Base-by-base conservation (phyloP, 176 grass and related monocot species). In the Musa troglodytarum region DNA sequence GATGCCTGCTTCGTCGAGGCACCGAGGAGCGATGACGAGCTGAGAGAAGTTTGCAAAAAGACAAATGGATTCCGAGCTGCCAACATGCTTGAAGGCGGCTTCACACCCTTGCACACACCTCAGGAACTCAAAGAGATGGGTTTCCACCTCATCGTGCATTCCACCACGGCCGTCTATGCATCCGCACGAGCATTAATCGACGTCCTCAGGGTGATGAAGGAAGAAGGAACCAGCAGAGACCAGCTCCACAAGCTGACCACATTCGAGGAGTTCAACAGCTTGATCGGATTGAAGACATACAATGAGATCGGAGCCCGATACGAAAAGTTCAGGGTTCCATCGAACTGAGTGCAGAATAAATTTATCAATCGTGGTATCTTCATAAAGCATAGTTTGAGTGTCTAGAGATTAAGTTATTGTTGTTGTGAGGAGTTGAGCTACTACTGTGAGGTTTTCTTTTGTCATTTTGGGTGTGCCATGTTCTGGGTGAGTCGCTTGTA, bases 21-120 rank as follows among this genome's bases (percentile, higher is more conserved):
- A 65, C 85, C 85, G 13, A 76, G 85, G 65, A 68, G 71, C 51
- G 81, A 87, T 34, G 67, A 77, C 4, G 85, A 87, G 66, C 76
- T 87, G 59, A 57, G 66, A n/a, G 77, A 87, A 65, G 80, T 87
- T 17, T 68, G 77, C 21, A 57, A 53, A 51, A 78, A 59, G 50
- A 87, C 81, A 1, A 72, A 53, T 9, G 81, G 81, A 6, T 80
- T 80, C 51, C 58, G 77, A 13, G 77, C 83, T 17, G 75, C 71
- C 65, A 87, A 83, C 81, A 83, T 87, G 85, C 81, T 87, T 26
- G 77, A 87, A 76, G 85, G 85, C 3, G 81, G 85, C 13, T 53
- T 70, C 43, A 87, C 85, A 49, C 85, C 85, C 49, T 71, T 87
- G 11, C 85, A 83, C 85, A 87, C 77, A 1, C 72, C 76, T 9